These are phyloP conservation scores for Allantophomopsis lycopodina DNA, from an alignment of 2,329 filamentous ascomycete species.

Conservation along the genomic window DNA sequence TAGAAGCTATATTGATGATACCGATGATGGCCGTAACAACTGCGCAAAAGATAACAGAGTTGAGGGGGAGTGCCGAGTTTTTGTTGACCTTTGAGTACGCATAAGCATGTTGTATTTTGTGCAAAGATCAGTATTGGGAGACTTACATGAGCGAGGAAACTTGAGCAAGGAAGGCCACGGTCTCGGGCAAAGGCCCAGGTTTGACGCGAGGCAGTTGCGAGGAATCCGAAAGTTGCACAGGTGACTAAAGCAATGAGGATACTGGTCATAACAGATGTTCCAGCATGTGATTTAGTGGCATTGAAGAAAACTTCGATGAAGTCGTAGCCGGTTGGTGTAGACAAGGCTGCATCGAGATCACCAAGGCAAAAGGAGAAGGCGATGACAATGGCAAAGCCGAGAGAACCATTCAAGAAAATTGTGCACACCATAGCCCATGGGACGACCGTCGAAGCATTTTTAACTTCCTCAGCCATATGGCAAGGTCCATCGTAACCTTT, in stretches of 20 bases:
- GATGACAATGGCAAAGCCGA: slow-evolving; percentile 26
- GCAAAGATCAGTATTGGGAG: background rate
- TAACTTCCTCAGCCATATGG: slow-evolving; percentile 31
- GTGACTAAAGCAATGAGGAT: slow-evolving; percentile 24
- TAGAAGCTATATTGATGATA: slow-evolving; percentile 32
- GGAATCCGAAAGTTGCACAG: slow-evolving; percentile 21
- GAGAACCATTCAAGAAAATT: slow-evolving; percentile 27
- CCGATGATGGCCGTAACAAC: slow-evolving; percentile 6
- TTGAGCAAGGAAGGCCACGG: slow-evolving; percentile 23
- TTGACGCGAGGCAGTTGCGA: slow-evolving; percentile 19
- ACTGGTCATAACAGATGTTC: slow-evolving; percentile 29
- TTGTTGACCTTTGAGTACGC: slow-evolving; percentile 14
- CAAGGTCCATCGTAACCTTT: slow-evolving; percentile 10
- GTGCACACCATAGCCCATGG: slow-evolving; percentile 30
- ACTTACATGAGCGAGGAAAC: slow-evolving; percentile 21
- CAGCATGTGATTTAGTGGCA: slow-evolving; percentile 25
- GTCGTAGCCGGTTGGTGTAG: slow-evolving; percentile 27
- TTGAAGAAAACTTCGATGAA: slow-evolving; percentile 34
- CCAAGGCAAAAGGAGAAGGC: slow-evolving; percentile 20
- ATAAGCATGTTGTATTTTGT: background rate
- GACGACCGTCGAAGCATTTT: slow-evolving; percentile 27
- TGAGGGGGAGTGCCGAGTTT: slow-evolving; percentile 24
- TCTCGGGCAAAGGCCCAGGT: slow-evolving; percentile 28
- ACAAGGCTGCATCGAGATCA: slow-evolving; percentile 21
- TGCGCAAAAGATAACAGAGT: slow-evolving; percentile 13